Percentiles rank a stretch among this genome's conserved stretches.
phyloP scores from a whole-genome alignment of 306 rosid genomes.

The Senna tora region DNA sequence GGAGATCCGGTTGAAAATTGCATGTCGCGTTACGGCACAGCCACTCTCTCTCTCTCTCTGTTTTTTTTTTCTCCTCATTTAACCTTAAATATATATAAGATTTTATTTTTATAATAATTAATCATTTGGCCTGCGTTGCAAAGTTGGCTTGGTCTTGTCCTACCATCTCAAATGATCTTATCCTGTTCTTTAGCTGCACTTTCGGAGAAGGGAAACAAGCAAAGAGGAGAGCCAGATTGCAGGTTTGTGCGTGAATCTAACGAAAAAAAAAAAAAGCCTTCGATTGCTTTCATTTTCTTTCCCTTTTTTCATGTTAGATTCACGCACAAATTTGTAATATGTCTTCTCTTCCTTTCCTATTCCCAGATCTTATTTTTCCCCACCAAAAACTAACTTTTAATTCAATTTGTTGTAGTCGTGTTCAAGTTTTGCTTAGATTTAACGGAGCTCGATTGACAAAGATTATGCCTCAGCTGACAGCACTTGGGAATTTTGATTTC shows the following conservation, averaged over 20 bases:
- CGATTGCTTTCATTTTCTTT: not conserved
- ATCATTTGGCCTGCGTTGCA: too few species aligned
- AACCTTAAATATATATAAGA: too few species aligned
- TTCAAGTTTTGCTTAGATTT: not conserved
- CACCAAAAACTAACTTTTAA: not conserved
- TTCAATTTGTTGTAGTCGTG: not conserved
- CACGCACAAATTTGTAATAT: conserved; percentile 24
- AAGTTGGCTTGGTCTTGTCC: too few species aligned
- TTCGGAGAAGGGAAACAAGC: not conserved
- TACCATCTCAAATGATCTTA: too few species aligned
- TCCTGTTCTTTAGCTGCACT: not conserved
- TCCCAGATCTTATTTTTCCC: too few species aligned
- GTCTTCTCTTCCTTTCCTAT: not conserved
- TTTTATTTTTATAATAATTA: too few species aligned
- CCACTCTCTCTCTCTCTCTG: too few species aligned
- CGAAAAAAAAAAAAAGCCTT: not conserved
- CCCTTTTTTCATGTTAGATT: not conserved
- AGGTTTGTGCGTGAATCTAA: conserved; percentile 18
- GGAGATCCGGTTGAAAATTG: too few species aligned
- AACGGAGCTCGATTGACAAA: not conserved
- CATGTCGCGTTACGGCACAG: too few species aligned
- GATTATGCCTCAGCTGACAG: not conserved
- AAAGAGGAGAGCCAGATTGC: not conserved
- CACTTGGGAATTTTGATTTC: not conserved
- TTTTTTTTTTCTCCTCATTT: too few species aligned